Evolutionary conservation across 257 asterid species (phyloP).

Genomic region (Rubia yunnanensis): DNA sequence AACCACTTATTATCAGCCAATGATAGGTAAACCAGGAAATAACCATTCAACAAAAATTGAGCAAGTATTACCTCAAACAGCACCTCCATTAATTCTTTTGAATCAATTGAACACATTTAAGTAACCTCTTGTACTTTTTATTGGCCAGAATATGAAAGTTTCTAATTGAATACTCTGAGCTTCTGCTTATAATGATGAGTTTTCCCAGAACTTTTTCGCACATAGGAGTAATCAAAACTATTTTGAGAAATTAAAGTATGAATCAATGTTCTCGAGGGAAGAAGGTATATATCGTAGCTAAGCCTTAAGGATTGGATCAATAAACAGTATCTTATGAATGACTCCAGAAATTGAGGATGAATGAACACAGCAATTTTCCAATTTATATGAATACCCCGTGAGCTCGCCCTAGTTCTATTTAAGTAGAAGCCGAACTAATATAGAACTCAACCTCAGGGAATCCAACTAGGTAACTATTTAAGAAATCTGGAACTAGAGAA

Average conservation of each 20-base stretch:
- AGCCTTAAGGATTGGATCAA: neutral
- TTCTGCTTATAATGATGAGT: neutral
- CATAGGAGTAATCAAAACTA: neutral
- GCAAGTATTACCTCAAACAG: neutral
- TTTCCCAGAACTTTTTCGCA: neutral
- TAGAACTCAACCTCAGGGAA: no score
- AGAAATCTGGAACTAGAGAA: neutral
- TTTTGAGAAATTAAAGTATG: neutral
- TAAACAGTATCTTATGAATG: neutral
- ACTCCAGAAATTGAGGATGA: neutral
- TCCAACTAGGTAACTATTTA: neutral
- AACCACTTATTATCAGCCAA: neutral
- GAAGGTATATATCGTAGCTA: no score
- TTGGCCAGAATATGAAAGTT: neutral
- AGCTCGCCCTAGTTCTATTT: no score
- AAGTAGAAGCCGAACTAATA: no score
- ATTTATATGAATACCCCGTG: neutral
- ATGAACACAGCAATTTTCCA: neutral
- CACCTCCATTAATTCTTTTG: neutral
- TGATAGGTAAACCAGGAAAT: neutral
- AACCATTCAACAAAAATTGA: neutral
- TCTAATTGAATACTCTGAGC: no score
- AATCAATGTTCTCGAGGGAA: neutral
- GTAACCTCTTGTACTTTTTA: neutral
- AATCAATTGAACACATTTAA: neutral